A percentile compares a stretch with the other conserved stretches of the same genome.
Conservation (phyloP, 139 green algal species). For the Diplosphaera chodatii region DNA sequence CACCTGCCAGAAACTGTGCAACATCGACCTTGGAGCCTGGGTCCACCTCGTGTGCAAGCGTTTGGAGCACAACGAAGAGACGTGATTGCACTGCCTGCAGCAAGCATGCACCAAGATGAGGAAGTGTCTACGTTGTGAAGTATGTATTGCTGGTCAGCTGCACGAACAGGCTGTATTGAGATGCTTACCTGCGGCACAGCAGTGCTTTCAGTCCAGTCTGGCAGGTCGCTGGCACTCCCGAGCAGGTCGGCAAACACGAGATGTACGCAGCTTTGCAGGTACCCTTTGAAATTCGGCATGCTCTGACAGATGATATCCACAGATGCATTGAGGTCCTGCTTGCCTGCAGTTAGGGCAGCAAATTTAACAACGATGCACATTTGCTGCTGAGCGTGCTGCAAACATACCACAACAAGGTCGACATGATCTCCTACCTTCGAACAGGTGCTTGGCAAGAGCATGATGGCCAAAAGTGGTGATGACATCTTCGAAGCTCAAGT, state of each 20-base stretch:
- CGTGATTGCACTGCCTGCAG: background rate
- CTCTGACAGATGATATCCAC: constrained; percentile 31
- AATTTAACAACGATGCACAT: too few species aligned
- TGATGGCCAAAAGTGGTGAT: constrained; percentile 24
- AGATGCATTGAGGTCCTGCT: constrained; percentile 18
- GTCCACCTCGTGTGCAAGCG: constrained; percentile 8
- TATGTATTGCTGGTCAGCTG: too few species aligned
- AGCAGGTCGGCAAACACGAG: constrained; percentile 39
- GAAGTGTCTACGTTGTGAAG: background rate
- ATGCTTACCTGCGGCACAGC: constrained; percentile 1
- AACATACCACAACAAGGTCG: too few species aligned
- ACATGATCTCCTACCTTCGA: constrained; percentile 8
- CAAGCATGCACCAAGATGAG: background rate
- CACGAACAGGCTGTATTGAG: too few species aligned
- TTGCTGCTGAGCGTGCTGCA: too few species aligned
- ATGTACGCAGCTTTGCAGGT: constrained; percentile 19
- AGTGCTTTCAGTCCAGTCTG: constrained; percentile 8
- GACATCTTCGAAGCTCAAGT: constrained; percentile 2
- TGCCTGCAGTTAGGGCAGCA: too few species aligned
- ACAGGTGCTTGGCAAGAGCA: constrained; percentile 30
- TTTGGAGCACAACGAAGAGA: constrained; percentile 2
- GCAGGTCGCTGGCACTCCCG: constrained; percentile 4
- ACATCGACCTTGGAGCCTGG: constrained; percentile 5
- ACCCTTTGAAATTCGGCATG: constrained; percentile 28
- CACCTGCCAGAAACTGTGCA: constrained; percentile 18